These are phyloP conservation scores for Beauveria pseudobassiana DNA, from an alignment of 2,329 filamentous ascomycete species.

Conservation along the genomic window DNA sequence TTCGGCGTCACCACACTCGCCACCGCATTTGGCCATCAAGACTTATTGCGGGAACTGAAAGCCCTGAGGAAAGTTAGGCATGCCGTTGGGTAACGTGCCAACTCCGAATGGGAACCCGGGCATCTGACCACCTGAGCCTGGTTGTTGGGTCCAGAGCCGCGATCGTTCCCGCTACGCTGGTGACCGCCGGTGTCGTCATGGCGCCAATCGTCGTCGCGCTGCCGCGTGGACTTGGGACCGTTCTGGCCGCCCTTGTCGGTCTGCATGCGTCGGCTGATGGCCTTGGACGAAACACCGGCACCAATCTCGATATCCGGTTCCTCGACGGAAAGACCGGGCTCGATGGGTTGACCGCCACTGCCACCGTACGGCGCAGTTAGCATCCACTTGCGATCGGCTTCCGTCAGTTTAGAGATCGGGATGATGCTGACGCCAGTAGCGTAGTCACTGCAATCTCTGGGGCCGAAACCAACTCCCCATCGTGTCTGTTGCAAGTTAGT, in stretches of 20 bases:
- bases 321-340: constrained; percentile 80
- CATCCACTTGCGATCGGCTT: constrained; percentile 97
- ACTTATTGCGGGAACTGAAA: constrained; percentile 27
- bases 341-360: constrained; percentile 75
- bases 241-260: constrained; percentile 59
- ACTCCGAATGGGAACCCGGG: constrained; percentile 32
- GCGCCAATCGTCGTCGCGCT: constrained; percentile 28
- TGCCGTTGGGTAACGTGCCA: constrained; percentile 25
- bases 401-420: constrained; percentile 84
- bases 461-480: constrained; percentile 96
- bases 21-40: too few species aligned
- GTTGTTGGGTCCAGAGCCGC: constrained; percentile 16
- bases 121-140: constrained; percentile 16
- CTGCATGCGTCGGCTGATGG: constrained; percentile 61
- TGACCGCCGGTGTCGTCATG: constrained; percentile 8
- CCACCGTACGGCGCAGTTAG: constrained; percentile 88
- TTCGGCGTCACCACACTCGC: too few species aligned
- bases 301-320: constrained; percentile 99
- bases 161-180: constrained; percentile 22
- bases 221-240: constrained; percentile 55
- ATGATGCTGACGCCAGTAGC: constrained; percentile 86
- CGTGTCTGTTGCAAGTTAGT: constrained; percentile 55
- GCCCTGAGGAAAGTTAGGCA: constrained; percentile 34
- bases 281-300: constrained; percentile 93
- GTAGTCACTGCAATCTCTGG: constrained; percentile 95